These are phyloP conservation scores for Phytophthora macrochlamydospora DNA, from an alignment of 352 stramenopile species.

Conservation along the genomic window DNA sequence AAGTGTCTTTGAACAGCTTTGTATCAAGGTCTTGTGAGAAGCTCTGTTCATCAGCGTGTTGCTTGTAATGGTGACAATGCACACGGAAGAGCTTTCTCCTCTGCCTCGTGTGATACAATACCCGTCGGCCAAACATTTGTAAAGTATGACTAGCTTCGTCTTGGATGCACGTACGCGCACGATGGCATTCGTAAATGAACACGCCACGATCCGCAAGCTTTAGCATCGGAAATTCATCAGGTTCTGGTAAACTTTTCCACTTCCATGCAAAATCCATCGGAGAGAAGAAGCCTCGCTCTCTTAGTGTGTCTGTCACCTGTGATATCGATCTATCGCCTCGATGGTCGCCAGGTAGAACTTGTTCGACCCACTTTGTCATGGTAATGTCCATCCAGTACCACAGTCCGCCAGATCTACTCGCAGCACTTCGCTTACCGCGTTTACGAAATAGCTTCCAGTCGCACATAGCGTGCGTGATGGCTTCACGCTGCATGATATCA, in stretches of 20 bases:
- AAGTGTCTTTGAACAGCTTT: constrained; percentile 20
- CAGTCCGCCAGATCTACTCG: constrained; percentile 29
- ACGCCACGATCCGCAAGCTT: constrained; percentile 41
- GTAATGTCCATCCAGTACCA: constrained; percentile 49
- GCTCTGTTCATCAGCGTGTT: neutral
- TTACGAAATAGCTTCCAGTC: constrained; percentile 31
- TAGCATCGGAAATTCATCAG: constrained; percentile 24
- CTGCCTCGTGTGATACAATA: constrained; percentile 8
- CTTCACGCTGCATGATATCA: constrained; percentile 28
- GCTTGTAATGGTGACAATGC: neutral
- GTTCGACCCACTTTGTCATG: constrained; percentile 40
- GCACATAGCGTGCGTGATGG: constrained; percentile 32
- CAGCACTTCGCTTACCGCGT: constrained; percentile 24
- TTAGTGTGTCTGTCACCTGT: constrained; percentile 19
- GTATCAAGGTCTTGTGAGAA: constrained; percentile 15
- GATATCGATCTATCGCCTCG: neutral
- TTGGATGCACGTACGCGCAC: constrained; percentile 24
- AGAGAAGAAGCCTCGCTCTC: constrained; percentile 22
- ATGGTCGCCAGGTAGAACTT: constrained; percentile 12
- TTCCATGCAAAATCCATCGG: constrained; percentile 39
- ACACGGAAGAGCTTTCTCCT: neutral
- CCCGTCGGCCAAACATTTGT: constrained; percentile 41
- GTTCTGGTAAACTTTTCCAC: constrained; percentile 14
- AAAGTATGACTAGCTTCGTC: constrained; percentile 36
- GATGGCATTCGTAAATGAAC: constrained; percentile 53